These are phyloP conservation scores for Pouteria campechiana DNA, from an alignment of 179 eudicot genomes.

Conservation along the genomic window DNA sequence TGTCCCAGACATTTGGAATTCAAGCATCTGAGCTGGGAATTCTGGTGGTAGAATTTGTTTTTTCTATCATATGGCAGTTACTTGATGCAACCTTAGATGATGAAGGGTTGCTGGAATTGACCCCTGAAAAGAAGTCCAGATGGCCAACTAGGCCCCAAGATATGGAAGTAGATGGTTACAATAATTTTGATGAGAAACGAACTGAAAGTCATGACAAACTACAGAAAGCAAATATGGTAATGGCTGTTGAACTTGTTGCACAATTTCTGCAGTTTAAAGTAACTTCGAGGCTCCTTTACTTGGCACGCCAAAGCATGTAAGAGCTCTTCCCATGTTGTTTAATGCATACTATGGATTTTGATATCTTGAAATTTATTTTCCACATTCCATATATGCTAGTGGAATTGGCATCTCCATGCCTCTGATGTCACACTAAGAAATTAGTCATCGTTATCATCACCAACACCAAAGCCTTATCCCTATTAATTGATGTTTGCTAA, in stretches of 20 bases:
- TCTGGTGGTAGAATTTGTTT: constrained; percentile 49
- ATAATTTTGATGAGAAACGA: constrained; percentile 33
- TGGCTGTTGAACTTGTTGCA: constrained; percentile 62
- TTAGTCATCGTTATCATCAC: too few species aligned
- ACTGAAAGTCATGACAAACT: constrained; percentile 42
- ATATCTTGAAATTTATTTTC: too few species aligned
- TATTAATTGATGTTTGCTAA: too few species aligned
- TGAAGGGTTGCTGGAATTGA: constrained; percentile 74
- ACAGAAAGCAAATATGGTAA: constrained; percentile 42
- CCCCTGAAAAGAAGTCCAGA: constrained; percentile 44
- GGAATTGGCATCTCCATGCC: too few species aligned
- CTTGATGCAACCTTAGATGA: constrained; percentile 88
- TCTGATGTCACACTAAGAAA: too few species aligned
- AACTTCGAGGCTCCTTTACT: constrained; percentile 67
- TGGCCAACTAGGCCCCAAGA: constrained; percentile 45
- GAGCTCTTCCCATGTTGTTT: constrained; percentile 18
- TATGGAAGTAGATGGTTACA: constrained; percentile 47
- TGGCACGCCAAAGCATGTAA: constrained; percentile 89
- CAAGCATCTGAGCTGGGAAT: constrained; percentile 43
- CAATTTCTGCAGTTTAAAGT: constrained; percentile 53
- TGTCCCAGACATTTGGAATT: constrained; percentile 51
- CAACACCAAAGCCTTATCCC: too few species aligned
- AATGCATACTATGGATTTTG: too few species aligned
- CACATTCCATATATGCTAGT: too few species aligned
- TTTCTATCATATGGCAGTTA: constrained; percentile 75